Base-by-base conservation (phyloP, 495 filamentous ascomycete species). In the Tuber aestivum region DNA sequence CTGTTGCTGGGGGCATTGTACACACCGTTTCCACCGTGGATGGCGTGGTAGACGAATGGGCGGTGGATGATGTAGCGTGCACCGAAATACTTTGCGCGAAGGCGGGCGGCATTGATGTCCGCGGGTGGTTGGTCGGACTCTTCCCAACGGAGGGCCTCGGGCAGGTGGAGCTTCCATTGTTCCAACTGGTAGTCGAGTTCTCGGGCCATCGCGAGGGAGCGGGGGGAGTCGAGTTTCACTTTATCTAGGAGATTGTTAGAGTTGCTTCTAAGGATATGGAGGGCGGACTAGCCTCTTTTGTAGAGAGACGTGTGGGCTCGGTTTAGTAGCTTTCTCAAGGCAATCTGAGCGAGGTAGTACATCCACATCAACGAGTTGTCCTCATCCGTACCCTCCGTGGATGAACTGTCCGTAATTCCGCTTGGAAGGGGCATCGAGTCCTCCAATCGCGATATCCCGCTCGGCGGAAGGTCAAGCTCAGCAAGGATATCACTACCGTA, bases 41-140 rank as follows among this genome's bases (percentile, higher is more conserved):
- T 84, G 74, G 88, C 86, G 81, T 90, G 83, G 74, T 89, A 89
- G 21, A 99, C 84, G 76, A 95, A 92, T 3, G 92, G 93, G 48
- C 95, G 88, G 82, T 95, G 92, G 23, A 95, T 94, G 82, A 99
- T 94, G 70, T 97, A 94, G 65, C 89, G 88, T 0, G 94, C 95
- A 37, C 95, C 95, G 85, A 93, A 97, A 84, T 95, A 97, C 81
- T 99, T 99, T 9, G 93, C 95, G 41, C 95, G 90, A 71, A 97
- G 87, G 7, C 95, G 90, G 27, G 95, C 95, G 10, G 87, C 87
- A 37, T 97, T 91, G 74, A 99, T 95, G 41, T 97, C 91, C 3
- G 76, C 78, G 3, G 94, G 86, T 3, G 92, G 93, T 2, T 86
- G 85, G 61, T 94, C 91, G 3, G 81, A 80, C 70, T 92, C 91